These are phyloP conservation scores for Paramecium biaurelia DNA, from an alignment of 73 alveolate species.

Conservation along the genomic window DNA sequence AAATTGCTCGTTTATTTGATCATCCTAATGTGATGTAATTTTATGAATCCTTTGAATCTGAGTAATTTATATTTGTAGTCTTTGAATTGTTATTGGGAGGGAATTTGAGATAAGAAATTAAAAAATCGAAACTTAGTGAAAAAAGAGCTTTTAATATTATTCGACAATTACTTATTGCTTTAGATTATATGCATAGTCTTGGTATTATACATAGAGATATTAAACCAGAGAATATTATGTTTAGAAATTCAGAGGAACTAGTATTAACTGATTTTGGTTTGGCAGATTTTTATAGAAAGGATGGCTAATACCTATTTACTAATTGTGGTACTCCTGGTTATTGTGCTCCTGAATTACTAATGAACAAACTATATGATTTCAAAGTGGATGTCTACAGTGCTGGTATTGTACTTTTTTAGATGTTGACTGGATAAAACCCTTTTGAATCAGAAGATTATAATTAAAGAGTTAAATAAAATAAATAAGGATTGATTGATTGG, in stretches of 20 bases:
- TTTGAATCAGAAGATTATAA: background rate
- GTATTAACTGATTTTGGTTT: slow-evolving; percentile 49
- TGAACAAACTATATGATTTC: slow-evolving; percentile 64
- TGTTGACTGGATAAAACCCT: slow-evolving; percentile 43
- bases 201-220: slow-evolving; percentile 59
- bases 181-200: background rate
- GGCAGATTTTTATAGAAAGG: slow-evolving; percentile 19
- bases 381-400: slow-evolving; percentile 61
- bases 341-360: slow-evolving; percentile 78
- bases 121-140: background rate
- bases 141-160: slow-evolving; percentile 43
- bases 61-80: background rate
- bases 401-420: slow-evolving; percentile 18
- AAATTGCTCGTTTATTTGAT: background rate
- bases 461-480: background rate
- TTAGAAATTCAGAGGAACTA: background rate
- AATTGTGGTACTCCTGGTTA: slow-evolving; percentile 81
- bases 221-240: slow-evolving; percentile 49
- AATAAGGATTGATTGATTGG: background rate
- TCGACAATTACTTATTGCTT: background rate
- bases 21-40: slow-evolving; percentile 19
- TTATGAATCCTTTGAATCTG: slow-evolving; percentile 1
- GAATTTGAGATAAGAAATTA: background rate
- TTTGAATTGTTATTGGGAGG: slow-evolving; percentile 22
- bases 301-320: slow-evolving; percentile 55